Conservation (phyloP, 352 stramenopile species). For the Pythium phragmiticola region DNA sequence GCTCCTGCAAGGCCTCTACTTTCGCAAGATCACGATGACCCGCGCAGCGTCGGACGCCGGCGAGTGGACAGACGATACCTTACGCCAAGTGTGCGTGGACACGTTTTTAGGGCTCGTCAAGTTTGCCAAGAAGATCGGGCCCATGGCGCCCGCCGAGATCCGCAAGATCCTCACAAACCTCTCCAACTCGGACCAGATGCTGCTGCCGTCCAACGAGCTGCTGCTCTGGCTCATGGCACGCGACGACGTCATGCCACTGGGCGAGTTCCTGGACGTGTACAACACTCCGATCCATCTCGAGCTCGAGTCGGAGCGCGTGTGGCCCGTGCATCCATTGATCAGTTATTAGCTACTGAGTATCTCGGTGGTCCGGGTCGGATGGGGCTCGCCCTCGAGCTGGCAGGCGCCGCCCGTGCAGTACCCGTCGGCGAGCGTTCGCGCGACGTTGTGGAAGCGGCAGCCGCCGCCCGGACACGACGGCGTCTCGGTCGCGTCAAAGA, state of each 20-base stretch:
- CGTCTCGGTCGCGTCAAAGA: constrained; percentile 42
- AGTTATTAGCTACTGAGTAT: constrained; percentile 55
- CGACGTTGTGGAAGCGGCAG: constrained; percentile 52
- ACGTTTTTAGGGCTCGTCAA: constrained; percentile 58
- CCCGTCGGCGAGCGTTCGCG: constrained; percentile 40
- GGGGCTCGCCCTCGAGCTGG: constrained; percentile 40
- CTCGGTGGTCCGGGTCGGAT: constrained; percentile 39
- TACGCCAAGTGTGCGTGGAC: constrained; percentile 43
- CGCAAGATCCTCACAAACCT: constrained; percentile 56
- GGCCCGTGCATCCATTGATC: constrained; percentile 70
- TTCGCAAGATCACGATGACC: constrained; percentile 54
- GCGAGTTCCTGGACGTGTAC: constrained; percentile 53
- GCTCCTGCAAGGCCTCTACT: constrained; percentile 62
- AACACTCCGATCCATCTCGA: constrained; percentile 42
- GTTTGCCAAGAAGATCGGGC: constrained; percentile 60
- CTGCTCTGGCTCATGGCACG: constrained; percentile 49
- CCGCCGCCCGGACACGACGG: constrained; percentile 46
- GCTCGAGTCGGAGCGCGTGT: constrained; percentile 73
- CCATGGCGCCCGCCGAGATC: constrained; percentile 49
- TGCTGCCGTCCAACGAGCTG: constrained; percentile 55
- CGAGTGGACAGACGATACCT: constrained; percentile 46
- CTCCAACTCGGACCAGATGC: constrained; percentile 61
- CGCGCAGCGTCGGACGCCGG: constrained; percentile 19
- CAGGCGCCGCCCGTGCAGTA: constrained; percentile 60
- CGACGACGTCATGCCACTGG: constrained; percentile 66